phyloP scores from a whole-genome alignment of 805 yeast genomes.

The Millerago galiae region DNA sequence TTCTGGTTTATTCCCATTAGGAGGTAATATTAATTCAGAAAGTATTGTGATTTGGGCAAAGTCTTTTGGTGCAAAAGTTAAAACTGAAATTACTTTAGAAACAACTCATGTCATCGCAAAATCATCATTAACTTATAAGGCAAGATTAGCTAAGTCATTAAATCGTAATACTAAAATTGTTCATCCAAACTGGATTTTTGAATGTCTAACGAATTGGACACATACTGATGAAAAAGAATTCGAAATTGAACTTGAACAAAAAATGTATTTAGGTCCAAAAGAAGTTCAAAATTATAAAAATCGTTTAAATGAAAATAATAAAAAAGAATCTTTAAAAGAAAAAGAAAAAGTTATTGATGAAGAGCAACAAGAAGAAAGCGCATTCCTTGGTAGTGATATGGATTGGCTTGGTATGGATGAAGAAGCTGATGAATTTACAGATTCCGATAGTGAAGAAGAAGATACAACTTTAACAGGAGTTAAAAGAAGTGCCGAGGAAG shows the following conservation, averaged over 20 bases:
- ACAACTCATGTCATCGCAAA: conserved; percentile 89
- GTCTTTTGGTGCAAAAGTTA: conserved; percentile 86
- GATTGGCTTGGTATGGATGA: conserved; percentile 31
- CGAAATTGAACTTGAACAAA: conserved; percentile 44
- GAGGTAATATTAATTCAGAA: conserved; percentile 61
- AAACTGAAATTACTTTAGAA: conserved; percentile 56
- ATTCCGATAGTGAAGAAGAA: conserved; percentile 30
- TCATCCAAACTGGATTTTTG: conserved; percentile 88
- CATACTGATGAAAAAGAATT: conserved; percentile 58
- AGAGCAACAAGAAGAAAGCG: conserved; percentile 35
- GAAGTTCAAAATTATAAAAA: conserved; percentile 29
- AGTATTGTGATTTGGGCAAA: conserved; percentile 90
- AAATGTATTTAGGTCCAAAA: conserved; percentile 36
- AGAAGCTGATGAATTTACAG: conserved; percentile 47
- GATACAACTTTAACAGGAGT: background rate
- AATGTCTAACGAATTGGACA: conserved; percentile 76
- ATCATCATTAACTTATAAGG: conserved; percentile 77
- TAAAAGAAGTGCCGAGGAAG: background rate
- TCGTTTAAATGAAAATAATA: conserved; percentile 24
- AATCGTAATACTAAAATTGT: conserved; percentile 66
- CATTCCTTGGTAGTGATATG: conserved; percentile 26
- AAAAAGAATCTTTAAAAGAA: conserved; percentile 10
- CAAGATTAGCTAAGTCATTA: conserved; percentile 65
- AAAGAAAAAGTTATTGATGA: conserved; percentile 32
- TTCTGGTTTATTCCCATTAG: conserved; percentile 88